These are phyloP conservation scores for Dactylis glomerata DNA, from an alignment of 176 grass and related monocot species.

Conservation along the genomic window DNA sequence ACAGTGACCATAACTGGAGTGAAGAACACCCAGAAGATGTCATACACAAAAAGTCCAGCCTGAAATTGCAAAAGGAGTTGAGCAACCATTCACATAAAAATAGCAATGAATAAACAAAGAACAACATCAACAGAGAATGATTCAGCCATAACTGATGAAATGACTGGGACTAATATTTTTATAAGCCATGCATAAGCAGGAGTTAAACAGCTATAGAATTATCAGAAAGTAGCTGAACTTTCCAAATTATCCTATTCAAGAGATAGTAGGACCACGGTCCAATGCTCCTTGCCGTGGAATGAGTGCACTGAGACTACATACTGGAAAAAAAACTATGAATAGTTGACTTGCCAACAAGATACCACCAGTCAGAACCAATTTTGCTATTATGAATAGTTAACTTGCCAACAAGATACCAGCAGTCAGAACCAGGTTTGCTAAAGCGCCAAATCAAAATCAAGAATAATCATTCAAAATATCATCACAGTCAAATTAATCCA, in stretches of 20 bases:
- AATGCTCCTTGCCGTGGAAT: neutral
- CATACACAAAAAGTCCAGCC: constrained; percentile 88
- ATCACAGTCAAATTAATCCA: neutral
- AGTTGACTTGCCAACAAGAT: neutral
- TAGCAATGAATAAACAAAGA: neutral
- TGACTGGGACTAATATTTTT: constrained; percentile 10
- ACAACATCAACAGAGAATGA: constrained; percentile 7
- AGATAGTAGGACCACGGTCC: neutral
- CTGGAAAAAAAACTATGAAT: neutral
- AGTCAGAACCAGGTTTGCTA: neutral
- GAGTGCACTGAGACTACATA: neutral
- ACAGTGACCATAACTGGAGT: constrained; percentile 97
- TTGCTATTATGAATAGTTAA: neutral
- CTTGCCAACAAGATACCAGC: neutral
- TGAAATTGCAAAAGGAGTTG: constrained; percentile 17
- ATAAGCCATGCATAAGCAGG: constrained; percentile 6
- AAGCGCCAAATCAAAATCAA: neutral
- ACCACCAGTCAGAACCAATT: no score
- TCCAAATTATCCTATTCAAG: neutral
- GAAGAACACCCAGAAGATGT: constrained; percentile 99
- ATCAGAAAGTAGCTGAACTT: neutral
- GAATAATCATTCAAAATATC: neutral
- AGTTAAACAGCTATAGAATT: neutral
- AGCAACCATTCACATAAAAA: neutral
- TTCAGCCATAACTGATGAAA: neutral